Conservation (phyloP, 2,329 filamentous ascomycete genomes). For the Niveomyces coronatus region DNA sequence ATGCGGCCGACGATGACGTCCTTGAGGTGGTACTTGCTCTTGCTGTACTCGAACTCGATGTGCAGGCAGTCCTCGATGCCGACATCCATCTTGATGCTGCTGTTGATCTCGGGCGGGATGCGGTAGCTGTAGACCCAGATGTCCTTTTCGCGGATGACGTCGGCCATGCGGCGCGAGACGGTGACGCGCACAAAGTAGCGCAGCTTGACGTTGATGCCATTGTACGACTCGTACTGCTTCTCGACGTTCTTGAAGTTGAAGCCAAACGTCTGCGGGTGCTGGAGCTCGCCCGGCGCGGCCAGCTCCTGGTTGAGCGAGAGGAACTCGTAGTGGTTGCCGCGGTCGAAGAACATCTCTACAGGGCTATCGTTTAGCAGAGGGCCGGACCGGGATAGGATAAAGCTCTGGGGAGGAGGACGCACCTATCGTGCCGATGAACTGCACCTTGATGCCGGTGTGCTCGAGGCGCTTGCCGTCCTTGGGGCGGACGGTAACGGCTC, state of each 20-base stretch:
- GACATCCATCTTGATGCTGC: constrained; percentile 99
- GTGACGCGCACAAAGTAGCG: constrained; percentile 98
- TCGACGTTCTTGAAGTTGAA: constrained; percentile 99
- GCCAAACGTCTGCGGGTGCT: constrained; percentile 96
- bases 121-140: constrained; percentile 99
- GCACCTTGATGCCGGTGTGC: constrained; percentile 98
- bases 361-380: background rate
- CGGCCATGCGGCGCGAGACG: constrained; percentile 91
- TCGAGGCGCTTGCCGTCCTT: constrained; percentile 98
- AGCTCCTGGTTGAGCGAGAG: constrained; percentile 94
- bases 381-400: background rate
- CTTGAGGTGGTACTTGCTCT: constrained; percentile 98
- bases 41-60: constrained; percentile 99
- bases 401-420: constrained; percentile 18
- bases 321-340: constrained; percentile 98
- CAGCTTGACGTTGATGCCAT: constrained; percentile 98
- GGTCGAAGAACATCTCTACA: constrained; percentile 98
- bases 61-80: constrained; percentile 98
- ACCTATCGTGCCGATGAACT: constrained; percentile 99
- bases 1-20: constrained; percentile 98
- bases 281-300: constrained; percentile 90
- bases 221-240: constrained; percentile 99
- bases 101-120: constrained; percentile 96
- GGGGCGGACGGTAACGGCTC: constrained; percentile 84
- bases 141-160: constrained; percentile 97